phyloP scores from a whole-genome alignment of 2,329 filamentous ascomycete genomes.

The Cercospora janseana region DNA sequence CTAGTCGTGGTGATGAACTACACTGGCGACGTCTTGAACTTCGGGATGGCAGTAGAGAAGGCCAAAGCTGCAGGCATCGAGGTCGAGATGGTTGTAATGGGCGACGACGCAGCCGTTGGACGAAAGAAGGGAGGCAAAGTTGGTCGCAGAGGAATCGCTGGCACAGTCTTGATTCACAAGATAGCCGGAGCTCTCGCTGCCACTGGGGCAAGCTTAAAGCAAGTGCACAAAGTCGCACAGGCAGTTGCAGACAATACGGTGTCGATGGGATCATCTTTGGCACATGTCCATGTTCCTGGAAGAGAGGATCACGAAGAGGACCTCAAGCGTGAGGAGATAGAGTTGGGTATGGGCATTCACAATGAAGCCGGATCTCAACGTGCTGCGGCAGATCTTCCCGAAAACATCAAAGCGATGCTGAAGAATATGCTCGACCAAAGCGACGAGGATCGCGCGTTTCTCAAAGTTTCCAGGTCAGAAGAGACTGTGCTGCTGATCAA shows the following conservation, averaged over 20 bases:
- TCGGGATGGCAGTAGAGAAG: conserved; percentile 91
- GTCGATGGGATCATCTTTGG: conserved; percentile 79
- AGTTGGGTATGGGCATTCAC: conserved; percentile 74
- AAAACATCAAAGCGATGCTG: conserved; percentile 59
- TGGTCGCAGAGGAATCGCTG: conserved; percentile 83
- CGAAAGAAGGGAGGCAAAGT: conserved; percentile 83
- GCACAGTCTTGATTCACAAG: conserved; percentile 89
- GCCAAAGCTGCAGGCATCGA: conserved; percentile 73
- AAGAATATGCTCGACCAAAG: conserved; percentile 59
- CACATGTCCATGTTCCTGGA: conserved; percentile 92
- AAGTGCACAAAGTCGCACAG: conserved; percentile 71
- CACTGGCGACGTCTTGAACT: conserved; percentile 69
- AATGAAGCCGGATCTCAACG: conserved; percentile 53
- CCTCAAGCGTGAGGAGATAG: conserved; percentile 59
- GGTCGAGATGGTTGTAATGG: conserved; percentile 87
- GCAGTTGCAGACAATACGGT: conserved; percentile 73
- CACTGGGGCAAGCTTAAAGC: conserved; percentile 59
- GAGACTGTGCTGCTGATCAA: conserved; percentile 69
- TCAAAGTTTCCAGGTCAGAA: conserved; percentile 60
- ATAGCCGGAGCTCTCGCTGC: conserved; percentile 81
- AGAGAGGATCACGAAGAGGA: conserved; percentile 58
- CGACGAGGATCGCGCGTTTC: conserved; percentile 69
- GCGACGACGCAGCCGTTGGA: conserved; percentile 88
- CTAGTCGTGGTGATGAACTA: conserved; percentile 89
- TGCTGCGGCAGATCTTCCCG: conserved; percentile 43